Conservation (phyloP, 2,329 filamentous ascomycete species). For the Exserohilum rostratum region DNA sequence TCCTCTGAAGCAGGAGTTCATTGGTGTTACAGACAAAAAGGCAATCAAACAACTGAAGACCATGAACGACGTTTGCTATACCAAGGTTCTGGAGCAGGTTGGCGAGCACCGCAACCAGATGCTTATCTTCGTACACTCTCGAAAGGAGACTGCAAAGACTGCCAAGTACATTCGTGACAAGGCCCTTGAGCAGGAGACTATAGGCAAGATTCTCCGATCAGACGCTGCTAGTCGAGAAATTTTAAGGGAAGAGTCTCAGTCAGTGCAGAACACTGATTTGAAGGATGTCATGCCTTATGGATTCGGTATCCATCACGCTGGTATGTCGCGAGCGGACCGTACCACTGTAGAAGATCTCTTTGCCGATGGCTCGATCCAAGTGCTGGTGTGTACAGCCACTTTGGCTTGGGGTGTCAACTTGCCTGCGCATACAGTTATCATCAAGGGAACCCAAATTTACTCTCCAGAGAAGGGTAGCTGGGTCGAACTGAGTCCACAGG, state of each 20-base stretch:
- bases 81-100: constrained; percentile 95
- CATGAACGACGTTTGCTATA: constrained; percentile 99
- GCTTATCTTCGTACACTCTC: constrained; percentile 97
- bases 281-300: constrained; percentile 96
- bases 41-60: constrained; percentile 98
- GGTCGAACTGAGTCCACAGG: constrained; percentile 96
- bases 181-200: constrained; percentile 94
- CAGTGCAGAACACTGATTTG: constrained; percentile 82
- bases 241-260: constrained; percentile 80
- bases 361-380: constrained; percentile 86
- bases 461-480: constrained; percentile 98
- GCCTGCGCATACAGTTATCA: constrained; percentile 96
- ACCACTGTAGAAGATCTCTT: constrained; percentile 96
- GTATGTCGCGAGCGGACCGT: constrained; percentile 94
- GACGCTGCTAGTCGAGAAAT: constrained; percentile 92
- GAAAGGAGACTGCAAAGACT: constrained; percentile 98
- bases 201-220: constrained; percentile 90
- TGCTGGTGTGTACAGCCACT: constrained; percentile 97
- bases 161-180: constrained; percentile 96
- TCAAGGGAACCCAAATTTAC: constrained; percentile 98
- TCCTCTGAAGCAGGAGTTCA: constrained; percentile 93
- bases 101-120: constrained; percentile 94
- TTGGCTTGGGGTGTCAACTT: constrained; percentile 98
- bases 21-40: constrained; percentile 96
- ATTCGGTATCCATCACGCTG: constrained; percentile 97